Evolutionary conservation across 768 basidiomycete species (phyloP), one percentile per base, ranked within the genome.

Genomic region (Neoboletus subvelutipes): DNA sequence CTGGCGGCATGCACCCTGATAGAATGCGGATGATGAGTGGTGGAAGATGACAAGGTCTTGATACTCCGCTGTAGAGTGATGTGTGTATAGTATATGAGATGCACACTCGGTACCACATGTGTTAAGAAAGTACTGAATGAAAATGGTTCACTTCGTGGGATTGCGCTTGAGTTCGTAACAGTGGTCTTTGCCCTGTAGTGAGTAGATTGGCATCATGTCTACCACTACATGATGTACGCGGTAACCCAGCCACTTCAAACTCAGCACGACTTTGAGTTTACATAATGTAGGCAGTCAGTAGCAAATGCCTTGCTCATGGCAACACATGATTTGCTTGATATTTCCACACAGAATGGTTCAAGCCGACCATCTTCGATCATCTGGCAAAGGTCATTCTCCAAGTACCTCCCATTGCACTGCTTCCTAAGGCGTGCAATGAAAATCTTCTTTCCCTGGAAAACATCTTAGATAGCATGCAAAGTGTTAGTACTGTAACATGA

Each of bases 1-100:
- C 87, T 42, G 83, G 78, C n/a, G 80, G 79, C n/a, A 92, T 93
- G 61, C 91, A 93, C 69, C 91, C 91, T 11, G 91, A 93, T 72
- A 81, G 91, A 56, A 64, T 90, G 71, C 80, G 89, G 56, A 92
- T 93, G 90, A 84, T 93, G 86, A 80, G 71, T 34, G 45, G 57
- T 50, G 63, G 72, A 41, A 60, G 68, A 45, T 66, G 51, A 64
- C 33, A 36, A 2, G n/a, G n/a, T 47, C 37, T 45, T 40, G n/a
- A 34, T 43, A 28, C 33, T 42, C 9, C 7, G 3, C 40, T 39
- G 39, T 37, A 34, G 29, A 28, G 47, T 28, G 49, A 37, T 1
- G 8, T 49, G 29, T 51, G 20, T 43, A 47, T 4, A 22, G 8
- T 45, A 18, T 18, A 22, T 2, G 13, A 36, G 26, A 22, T 28